Evolutionary conservation across 148 eudicot genomes (phyloP).

Genomic region (Linanthus parryae): DNA sequence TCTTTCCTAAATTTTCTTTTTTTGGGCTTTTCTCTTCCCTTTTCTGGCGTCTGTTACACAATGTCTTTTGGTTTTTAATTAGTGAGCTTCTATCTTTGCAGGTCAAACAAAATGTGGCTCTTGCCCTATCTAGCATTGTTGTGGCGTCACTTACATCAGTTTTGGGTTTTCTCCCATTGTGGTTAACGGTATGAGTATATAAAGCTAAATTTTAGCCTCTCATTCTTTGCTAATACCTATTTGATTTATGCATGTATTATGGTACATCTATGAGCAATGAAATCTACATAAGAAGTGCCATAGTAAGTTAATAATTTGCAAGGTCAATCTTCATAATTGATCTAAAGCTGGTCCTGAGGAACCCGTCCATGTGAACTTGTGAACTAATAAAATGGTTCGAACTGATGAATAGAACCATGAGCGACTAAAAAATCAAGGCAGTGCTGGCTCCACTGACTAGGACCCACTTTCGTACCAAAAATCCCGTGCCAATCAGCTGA

Average conservation of each 20-base stretch:
- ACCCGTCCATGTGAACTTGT: no score
- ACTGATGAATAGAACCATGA: no score
- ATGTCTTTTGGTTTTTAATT: not conserved
- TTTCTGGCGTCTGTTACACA: not conserved
- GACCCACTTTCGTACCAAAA: no score
- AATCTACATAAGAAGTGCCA: no score
- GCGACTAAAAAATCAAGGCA: no score
- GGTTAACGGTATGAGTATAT: conserved; percentile 73
- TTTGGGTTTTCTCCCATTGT: conserved; percentile 82
- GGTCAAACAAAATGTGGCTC: conserved; percentile 97
- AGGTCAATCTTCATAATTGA: no score
- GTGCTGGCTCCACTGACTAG: no score
- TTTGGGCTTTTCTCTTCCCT: not conserved
- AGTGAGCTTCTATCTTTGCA: conserved; percentile 18
- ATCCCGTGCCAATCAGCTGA: no score
- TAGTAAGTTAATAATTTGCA: no score
- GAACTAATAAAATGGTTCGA: no score
- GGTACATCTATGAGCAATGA: no score
- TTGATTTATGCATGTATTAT: not conserved
- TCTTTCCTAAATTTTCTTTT: not conserved
- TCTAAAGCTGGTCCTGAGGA: no score
- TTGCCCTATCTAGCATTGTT: conserved; percentile 77
- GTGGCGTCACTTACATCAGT: conserved; percentile 90
- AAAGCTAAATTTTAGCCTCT: not conserved
- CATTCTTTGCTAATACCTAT: not conserved